Evolutionary conservation across 306 rosid genomes (phyloP).

Genomic region (Dryas drummondii): DNA sequence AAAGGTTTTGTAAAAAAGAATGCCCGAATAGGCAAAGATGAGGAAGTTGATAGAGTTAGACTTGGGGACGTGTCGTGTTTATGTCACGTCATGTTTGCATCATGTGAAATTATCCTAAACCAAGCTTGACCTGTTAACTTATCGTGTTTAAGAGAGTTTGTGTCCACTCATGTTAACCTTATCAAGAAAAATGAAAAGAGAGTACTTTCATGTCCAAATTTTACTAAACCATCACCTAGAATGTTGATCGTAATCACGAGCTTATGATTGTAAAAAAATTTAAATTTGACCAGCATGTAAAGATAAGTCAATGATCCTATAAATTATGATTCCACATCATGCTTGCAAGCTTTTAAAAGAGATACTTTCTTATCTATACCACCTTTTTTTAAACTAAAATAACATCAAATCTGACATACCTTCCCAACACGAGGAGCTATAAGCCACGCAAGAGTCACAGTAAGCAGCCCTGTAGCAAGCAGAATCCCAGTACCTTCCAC

Average conservation of each 20-base stretch:
- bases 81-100: too few species aligned
- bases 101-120: too few species aligned
- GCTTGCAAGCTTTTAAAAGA: not conserved
- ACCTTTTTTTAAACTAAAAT: not conserved
- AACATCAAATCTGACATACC: slow-evolving; percentile 45
- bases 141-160: too few species aligned
- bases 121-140: too few species aligned
- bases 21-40: not conserved
- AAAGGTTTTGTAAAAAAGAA: not conserved
- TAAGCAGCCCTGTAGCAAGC: slow-evolving; percentile 95
- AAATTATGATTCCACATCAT: not conserved
- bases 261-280: not conserved
- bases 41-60: not conserved
- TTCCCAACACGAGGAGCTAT: slow-evolving; percentile 96
- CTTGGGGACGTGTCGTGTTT: too few species aligned
- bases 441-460: slow-evolving; percentile 89
- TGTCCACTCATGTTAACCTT: too few species aligned
- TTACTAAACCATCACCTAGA: not conserved
- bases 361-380: not conserved
- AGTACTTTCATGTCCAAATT: not conserved
- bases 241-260: not conserved
- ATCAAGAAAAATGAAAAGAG: not conserved
- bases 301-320: not conserved
- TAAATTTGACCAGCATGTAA: not conserved
- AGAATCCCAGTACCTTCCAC: slow-evolving; percentile 87